Evolutionary conservation across 495 filamentous ascomycete species (phyloP), one percentile per base, ranked within the genome.

Genomic region (Filosporella fistucella): DNA sequence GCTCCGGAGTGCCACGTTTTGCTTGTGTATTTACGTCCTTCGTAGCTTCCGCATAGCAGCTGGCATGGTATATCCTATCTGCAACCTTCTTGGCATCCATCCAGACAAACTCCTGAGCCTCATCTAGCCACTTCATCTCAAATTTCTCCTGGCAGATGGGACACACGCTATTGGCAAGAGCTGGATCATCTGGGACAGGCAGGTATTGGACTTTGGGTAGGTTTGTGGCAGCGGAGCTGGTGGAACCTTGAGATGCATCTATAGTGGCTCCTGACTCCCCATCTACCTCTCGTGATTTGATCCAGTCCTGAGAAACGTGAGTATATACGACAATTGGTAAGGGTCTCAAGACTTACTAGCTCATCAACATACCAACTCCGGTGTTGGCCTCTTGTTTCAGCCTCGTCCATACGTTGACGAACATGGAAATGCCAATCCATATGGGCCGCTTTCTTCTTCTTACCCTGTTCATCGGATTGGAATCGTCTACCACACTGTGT

Each of bases 351-450:
- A 75, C 85, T 66, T 72, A 91, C 88, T 76, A 86, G 68, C 70
- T 95, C 89, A 60, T 90, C 88, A 38, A 95, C 84, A 62, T 93
- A 95, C 88, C 88, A 96, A 63, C 85, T 89, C 25, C 93, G 81
- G 57, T 88, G 88, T 55, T 94, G 86, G 9, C 86, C 89, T 33
- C 88, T 78, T 61, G 81, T 86, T 52, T 85, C 79, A 30, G 80
- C 80, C 32, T 97, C 91, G 5, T 80, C 78, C 69, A 93, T 84
- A 20, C 91, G 85, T 62, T 88, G 86, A 61, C 96, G 91, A 2
- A 91, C 91, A 23, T 82, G 78, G 70, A 98, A 98, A 63, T 98
- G 93, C 93, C 91, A 97, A 63, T 98, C 93, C 64, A 96, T 76
- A 67, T 98, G 93, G 1, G 86, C 80, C n/a, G 85, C 84, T 66